These are phyloP conservation scores for Aspergillus melleus DNA, from an alignment of 2,329 filamentous ascomycete species.

Conservation along the genomic window DNA sequence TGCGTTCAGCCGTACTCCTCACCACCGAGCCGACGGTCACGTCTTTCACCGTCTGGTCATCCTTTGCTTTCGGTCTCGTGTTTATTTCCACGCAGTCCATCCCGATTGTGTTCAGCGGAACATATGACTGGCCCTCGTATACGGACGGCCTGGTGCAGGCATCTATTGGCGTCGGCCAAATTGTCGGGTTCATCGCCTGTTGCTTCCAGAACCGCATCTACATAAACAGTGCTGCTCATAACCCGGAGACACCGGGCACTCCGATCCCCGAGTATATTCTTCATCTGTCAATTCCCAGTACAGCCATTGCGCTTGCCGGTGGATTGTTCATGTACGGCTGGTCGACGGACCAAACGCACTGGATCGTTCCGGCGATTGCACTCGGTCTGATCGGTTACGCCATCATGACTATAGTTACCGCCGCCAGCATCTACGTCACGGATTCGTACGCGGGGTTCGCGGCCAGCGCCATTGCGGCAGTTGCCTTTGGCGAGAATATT, in stretches of 20 bases:
- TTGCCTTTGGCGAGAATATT: slow-evolving; percentile 46
- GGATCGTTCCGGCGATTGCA: slow-evolving; percentile 37
- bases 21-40: slow-evolving; percentile 46
- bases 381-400: slow-evolving; percentile 42
- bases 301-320: slow-evolving; percentile 34
- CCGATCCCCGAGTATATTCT: slow-evolving; percentile 48
- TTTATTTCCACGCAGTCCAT: slow-evolving; percentile 47
- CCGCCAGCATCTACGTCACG: slow-evolving; percentile 51
- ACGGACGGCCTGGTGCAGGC: slow-evolving; percentile 43
- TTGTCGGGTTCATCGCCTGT: slow-evolving; percentile 39
- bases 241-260: slow-evolving; percentile 39
- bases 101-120: slow-evolving; percentile 41
- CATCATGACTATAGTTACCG: slow-evolving; percentile 46
- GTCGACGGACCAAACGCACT: slow-evolving; percentile 34
- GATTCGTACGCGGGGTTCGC: slow-evolving; percentile 53
- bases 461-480: slow-evolving; percentile 48
- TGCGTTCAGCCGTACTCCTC: slow-evolving; percentile 38
- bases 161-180: slow-evolving; percentile 44
- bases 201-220: slow-evolving; percentile 22
- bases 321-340: slow-evolving; percentile 41
- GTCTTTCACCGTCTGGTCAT: slow-evolving; percentile 45
- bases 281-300: slow-evolving; percentile 42
- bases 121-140: slow-evolving; percentile 28
- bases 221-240: slow-evolving; percentile 33
- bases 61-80: slow-evolving; percentile 45